Evolutionary conservation across 768 basidiomycete species (phyloP), one percentile per base, ranked within the genome.

Genomic region (Lactarius tabidus): DNA sequence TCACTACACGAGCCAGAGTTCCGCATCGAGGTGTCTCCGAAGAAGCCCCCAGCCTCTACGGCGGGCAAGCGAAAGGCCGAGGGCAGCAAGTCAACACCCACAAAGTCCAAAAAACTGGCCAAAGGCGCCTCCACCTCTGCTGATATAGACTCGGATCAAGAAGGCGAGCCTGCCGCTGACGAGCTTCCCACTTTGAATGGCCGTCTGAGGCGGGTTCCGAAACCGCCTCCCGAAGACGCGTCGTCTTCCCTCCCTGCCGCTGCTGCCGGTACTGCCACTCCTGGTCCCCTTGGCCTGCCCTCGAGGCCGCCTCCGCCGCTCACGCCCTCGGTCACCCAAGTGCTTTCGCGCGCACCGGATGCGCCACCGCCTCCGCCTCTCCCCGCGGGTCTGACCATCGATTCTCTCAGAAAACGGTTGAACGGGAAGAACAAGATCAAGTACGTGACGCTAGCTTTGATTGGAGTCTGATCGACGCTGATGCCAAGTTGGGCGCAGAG

Each of bases 391-490:
- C 72, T 93, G 31, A 84, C 83, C 29, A 77, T 84, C 17, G 74
- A 81, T 1, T 72, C 78, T 12, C 77, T 93, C 56, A 85, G 86
- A 75, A 81, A 77, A 65, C 79, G 91, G 59, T 72, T 90, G 60
- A 78, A 80, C 45, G 84, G 86, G 51, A 90, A 89, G 79, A 88
- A 85, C 65, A 88, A 88, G 75, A 77, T 85, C 71, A 91, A 89
- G 88, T 90, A 73, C 71, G 82, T 77, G 59, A 41, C 31, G 31
- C 17, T 20, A 20, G 12, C 8, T 14, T 56, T 18, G 20, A 54
- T 8, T 52, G 14, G 10, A 48, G 45, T 48, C 23, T 48, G 23
- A 15, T 38, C 18, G 29, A 62, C 48, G 38, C 39, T 58, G 41
- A 43, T 28, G 67, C 59, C 12, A 20, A 55, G 12, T 66, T 64